phyloP scores from a whole-genome alignment of 208 protist species.

The Leishmania braziliensis region DNA sequence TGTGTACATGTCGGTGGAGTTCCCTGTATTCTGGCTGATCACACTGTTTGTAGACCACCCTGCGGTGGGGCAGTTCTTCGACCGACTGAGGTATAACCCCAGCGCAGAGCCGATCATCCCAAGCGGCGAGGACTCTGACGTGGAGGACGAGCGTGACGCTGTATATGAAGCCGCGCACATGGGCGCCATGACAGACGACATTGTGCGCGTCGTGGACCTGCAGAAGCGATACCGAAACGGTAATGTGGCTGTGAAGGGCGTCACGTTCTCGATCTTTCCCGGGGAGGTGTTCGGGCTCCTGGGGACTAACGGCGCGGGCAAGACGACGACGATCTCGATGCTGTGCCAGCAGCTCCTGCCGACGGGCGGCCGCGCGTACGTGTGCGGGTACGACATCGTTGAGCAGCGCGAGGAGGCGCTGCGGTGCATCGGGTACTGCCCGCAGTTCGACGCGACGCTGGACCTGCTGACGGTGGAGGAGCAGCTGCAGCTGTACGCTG shows the following conservation, averaged over 20 bases:
- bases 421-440: constrained; percentile 93
- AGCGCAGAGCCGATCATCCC: constrained; percentile 12
- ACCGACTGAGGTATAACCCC: constrained; percentile 28
- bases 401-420: constrained; percentile 42
- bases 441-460: constrained; percentile 94
- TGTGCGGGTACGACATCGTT: constrained; percentile 68
- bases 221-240: constrained; percentile 29
- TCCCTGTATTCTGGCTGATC: constrained; percentile 31
- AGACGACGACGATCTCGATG: constrained; percentile 88
- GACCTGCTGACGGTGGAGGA: constrained; percentile 93
- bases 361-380: constrained; percentile 59
- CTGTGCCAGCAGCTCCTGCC: constrained; percentile 79
- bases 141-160: constrained; percentile 40
- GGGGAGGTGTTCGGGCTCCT: constrained; percentile 90
- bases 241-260: constrained; percentile 63
- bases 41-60: constrained; percentile 39
- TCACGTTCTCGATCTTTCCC: constrained; percentile 68
- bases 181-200: constrained; percentile 17
- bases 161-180: constrained; percentile 29
- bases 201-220: constrained; percentile 44
- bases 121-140: constrained; percentile 45
- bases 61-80: background rate
- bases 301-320: constrained; percentile 91
- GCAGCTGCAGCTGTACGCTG: constrained; percentile 74
- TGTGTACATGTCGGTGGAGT: constrained; percentile 48